These are phyloP conservation scores for Rhizophlyctis rosea DNA, from an alignment of 192 early-diverging fungal species.

Conservation along the genomic window DNA sequence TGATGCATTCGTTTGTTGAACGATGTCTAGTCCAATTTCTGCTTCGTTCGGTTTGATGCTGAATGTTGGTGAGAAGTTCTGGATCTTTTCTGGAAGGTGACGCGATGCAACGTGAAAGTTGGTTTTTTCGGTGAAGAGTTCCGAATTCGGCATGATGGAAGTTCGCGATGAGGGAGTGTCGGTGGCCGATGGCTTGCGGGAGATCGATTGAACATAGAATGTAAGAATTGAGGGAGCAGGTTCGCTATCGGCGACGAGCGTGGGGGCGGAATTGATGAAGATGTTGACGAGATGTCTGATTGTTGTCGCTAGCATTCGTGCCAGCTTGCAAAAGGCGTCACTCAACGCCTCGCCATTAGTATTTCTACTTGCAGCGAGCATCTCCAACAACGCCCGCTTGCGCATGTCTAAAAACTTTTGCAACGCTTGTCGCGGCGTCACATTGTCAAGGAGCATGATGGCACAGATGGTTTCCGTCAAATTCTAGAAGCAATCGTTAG, in stretches of 20 bases:
- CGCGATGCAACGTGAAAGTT: background rate
- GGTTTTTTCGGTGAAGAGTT: background rate
- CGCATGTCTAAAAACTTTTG: conserved; percentile 51
- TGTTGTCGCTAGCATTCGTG: background rate
- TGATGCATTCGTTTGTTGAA: background rate
- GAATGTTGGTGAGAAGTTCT: background rate
- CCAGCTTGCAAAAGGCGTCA: background rate
- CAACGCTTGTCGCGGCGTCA: conserved; percentile 55
- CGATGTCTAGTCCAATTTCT: background rate
- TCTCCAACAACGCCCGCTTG: conserved; percentile 38
- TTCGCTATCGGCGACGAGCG: too few species aligned
- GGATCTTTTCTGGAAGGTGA: background rate
- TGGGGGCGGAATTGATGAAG: too few species aligned
- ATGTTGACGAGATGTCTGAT: conserved; percentile 7
- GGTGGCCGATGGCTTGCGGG: too few species aligned
- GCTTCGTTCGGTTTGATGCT: background rate
- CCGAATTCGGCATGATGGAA: background rate
- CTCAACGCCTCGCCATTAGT: background rate
- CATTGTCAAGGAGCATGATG: conserved; percentile 64
- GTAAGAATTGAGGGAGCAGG: too few species aligned
- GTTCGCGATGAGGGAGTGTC: too few species aligned
- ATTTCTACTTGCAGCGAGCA: background rate
- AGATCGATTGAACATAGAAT: too few species aligned
- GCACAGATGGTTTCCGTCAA: conserved; percentile 62
- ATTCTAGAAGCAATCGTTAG: conserved; percentile 30